These are phyloP conservation scores for Xylaria curta DNA, from an alignment of 495 filamentous ascomycete species.

Conservation along the genomic window DNA sequence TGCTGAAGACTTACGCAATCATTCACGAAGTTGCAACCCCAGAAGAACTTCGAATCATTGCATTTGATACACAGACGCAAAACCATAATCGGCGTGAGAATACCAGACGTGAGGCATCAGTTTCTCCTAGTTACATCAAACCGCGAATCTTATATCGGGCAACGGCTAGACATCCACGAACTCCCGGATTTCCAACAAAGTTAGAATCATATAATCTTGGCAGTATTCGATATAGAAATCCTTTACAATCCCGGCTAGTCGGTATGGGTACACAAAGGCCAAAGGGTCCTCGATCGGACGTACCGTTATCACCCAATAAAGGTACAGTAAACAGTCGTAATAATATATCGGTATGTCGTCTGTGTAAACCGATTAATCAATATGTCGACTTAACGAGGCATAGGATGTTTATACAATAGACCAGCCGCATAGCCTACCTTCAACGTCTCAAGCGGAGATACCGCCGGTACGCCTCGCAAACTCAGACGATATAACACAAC, in stretches of 20 bases:
- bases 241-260: not conserved
- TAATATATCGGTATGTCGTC: not conserved
- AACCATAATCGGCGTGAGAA: not conserved
- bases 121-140: not conserved
- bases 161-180: not conserved
- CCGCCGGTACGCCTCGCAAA: too few species aligned
- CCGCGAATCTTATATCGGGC: not conserved
- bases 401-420: not conserved
- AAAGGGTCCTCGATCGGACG: not conserved
- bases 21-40: not conserved
- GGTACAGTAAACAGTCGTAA: not conserved
- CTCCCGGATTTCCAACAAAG: not conserved
- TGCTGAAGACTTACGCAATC: constrained; percentile 2
- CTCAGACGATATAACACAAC: not conserved
- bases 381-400: not conserved
- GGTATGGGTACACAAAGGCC: not conserved
- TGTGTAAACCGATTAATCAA: not conserved
- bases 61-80: not conserved
- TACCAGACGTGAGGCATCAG: not conserved
- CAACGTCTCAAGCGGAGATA: too few species aligned
- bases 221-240: not conserved
- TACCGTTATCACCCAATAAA: not conserved
- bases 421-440: too few species aligned
- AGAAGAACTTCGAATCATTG: not conserved
- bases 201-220: not conserved